Conservation (phyloP, 2,329 filamentous ascomycete genomes). For the Trichophaea hybrida region DNA sequence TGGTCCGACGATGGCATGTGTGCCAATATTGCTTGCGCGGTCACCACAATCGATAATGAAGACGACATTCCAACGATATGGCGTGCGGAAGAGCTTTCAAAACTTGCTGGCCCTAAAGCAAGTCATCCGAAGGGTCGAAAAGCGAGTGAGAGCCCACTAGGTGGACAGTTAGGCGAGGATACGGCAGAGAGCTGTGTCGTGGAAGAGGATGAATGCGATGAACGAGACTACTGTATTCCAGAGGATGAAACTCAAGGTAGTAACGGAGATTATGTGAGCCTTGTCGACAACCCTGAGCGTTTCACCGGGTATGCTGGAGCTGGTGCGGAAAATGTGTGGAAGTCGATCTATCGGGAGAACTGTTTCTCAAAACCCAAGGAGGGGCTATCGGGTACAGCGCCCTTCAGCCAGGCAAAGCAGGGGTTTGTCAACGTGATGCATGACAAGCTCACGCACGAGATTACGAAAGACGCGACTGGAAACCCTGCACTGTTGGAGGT, state of each 20-base stretch:
- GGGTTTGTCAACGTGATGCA: slow-evolving; percentile 46
- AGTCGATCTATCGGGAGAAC: slow-evolving; percentile 92
- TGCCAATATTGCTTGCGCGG: slow-evolving; percentile 90
- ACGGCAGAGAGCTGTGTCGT: slow-evolving; percentile 94
- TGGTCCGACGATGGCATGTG: slow-evolving; percentile 94
- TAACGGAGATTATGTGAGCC: slow-evolving; percentile 82
- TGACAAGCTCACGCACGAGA: slow-evolving; percentile 22
- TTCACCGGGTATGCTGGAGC: slow-evolving; percentile 88
- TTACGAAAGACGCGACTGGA: slow-evolving; percentile 20
- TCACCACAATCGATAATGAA: slow-evolving; percentile 89
- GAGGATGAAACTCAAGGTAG: slow-evolving; percentile 61
- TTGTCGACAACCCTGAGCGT: slow-evolving; percentile 82
- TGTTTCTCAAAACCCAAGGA: slow-evolving; percentile 52
- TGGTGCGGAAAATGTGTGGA: slow-evolving; percentile 81
- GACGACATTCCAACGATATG: slow-evolving; percentile 84
- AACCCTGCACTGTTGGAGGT: slow-evolving; percentile 38
- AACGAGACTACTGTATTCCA: slow-evolving; percentile 89
- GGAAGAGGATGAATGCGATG: slow-evolving; percentile 46
- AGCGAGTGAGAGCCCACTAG: slow-evolving; percentile 51
- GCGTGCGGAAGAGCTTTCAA: slow-evolving; percentile 82
- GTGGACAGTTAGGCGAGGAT: slow-evolving; percentile 66
- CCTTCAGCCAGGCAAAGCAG: slow-evolving; percentile 42
- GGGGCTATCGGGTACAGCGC: slow-evolving; percentile 10
- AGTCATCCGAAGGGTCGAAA: slow-evolving; percentile 67
- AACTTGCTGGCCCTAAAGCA: slow-evolving; percentile 81